A percentile compares a stretch with the other conserved stretches of the same genome.
phyloP scores from a whole-genome alignment of 768 basidiomycete genomes.

The Mycena galericulata region DNA sequence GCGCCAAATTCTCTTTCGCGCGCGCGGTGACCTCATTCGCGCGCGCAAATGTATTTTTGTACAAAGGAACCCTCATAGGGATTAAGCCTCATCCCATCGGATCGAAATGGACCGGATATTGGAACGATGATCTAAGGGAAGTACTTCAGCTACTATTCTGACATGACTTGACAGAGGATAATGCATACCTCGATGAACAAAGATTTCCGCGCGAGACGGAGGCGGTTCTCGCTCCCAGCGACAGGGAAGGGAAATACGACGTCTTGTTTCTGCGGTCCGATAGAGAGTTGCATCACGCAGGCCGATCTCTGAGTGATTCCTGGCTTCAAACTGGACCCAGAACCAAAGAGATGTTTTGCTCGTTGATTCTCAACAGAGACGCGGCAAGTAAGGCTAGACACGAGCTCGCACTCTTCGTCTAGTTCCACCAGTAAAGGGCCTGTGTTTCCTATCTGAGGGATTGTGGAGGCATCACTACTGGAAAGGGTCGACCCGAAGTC shows the following conservation, averaged over 20 bases:
- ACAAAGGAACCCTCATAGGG: too few species aligned
- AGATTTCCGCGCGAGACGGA: slow-evolving; percentile 8
- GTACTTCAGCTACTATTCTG: slow-evolving; percentile 9
- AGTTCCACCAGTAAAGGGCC: slow-evolving; percentile 4
- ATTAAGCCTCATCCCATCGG: slow-evolving; percentile 38
- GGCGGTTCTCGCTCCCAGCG: neutral
- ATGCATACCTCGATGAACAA: slow-evolving; percentile 47
- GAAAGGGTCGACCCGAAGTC: neutral
- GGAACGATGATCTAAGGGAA: slow-evolving; percentile 27
- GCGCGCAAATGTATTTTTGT: too few species aligned
- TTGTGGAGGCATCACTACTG: neutral
- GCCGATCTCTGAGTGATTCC: slow-evolving; percentile 37
- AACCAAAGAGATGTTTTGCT: slow-evolving; percentile 25
- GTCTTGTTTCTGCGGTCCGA: slow-evolving; percentile 38
- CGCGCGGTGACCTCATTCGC: too few species aligned
- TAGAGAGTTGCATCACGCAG: slow-evolving; percentile 32
- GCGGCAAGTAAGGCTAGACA: neutral
- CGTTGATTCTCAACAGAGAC: slow-evolving; percentile 32
- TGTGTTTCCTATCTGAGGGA: neutral
- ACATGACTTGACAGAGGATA: slow-evolving; percentile 33
- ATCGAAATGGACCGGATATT: slow-evolving; percentile 33
- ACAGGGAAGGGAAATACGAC: slow-evolving; percentile 7
- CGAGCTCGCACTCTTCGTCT: slow-evolving; percentile 10
- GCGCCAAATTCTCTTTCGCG: too few species aligned
- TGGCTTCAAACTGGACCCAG: slow-evolving; percentile 25